Evolutionary conservation across 768 basidiomycete species (phyloP).

Genomic region (Phanerochaete carnosa): DNA sequence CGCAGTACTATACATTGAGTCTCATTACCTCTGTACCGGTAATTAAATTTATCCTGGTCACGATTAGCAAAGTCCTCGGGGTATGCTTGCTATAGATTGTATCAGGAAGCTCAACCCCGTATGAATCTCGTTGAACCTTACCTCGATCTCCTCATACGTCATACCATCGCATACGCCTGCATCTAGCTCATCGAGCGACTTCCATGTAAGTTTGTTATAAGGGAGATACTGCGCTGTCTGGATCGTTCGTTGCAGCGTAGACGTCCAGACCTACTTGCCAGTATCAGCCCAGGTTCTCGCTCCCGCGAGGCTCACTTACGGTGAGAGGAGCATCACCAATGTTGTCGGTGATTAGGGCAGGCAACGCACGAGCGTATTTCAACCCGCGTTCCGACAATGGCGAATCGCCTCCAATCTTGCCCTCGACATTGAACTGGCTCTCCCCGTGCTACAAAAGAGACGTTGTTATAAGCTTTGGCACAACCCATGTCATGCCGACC

Average conservation of each 20-base stretch:
- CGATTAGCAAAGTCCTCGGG: conserved; percentile 98
- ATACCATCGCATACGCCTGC: conserved; percentile 99
- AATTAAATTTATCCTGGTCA: conserved; percentile 99
- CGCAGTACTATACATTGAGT: neutral
- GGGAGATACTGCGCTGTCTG: conserved; percentile 83
- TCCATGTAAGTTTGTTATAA: conserved; percentile 96
- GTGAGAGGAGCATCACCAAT: conserved; percentile 87
- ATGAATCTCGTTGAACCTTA: conserved; percentile 27
- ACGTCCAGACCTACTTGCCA: conserved; percentile 85
- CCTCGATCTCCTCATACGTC: conserved; percentile 99
- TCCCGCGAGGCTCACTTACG: conserved; percentile 37
- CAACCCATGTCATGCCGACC: neutral
- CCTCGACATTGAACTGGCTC: conserved; percentile 93
- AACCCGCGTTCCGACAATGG: conserved; percentile 78
- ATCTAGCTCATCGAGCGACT: conserved; percentile 96
- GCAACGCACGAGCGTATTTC: conserved; percentile 83
- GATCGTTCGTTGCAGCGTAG: conserved; percentile 90
- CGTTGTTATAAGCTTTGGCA: neutral
- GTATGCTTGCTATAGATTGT: conserved; percentile 67
- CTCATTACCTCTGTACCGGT: conserved; percentile 76
- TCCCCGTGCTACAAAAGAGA: conserved; percentile 78
- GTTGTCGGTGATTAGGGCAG: conserved; percentile 83
- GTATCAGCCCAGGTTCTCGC: neutral
- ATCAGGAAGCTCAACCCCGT: neutral
- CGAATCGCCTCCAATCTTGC: conserved; percentile 98